Conservation (phyloP, 768 basidiomycete genomes). For the Boletus pseudopeckii region DNA sequence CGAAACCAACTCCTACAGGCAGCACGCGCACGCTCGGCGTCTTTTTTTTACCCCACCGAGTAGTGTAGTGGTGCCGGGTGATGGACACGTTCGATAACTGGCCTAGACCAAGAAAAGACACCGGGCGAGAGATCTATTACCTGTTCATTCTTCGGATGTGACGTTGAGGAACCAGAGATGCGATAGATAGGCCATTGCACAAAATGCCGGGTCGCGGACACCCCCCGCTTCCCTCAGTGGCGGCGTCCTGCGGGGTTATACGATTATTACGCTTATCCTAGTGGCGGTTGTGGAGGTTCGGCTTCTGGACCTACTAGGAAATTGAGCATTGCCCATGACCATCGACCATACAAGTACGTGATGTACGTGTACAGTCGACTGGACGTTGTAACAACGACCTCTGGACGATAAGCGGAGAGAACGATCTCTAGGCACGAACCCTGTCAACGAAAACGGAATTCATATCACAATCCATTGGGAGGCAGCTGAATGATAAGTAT, state of each 20-base stretch:
- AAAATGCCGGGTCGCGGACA: not conserved
- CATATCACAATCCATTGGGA: not conserved
- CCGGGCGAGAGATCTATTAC: too few species aligned
- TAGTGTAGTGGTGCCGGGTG: too few species aligned
- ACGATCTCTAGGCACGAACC: not conserved
- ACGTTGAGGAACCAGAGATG: too few species aligned
- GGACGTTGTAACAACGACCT: not conserved
- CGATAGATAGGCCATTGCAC: not conserved
- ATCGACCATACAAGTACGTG: not conserved
- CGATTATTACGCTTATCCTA: not conserved
- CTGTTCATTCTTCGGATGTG: too few species aligned
- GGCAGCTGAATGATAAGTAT: not conserved
- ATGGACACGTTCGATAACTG: too few species aligned
- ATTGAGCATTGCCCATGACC: not conserved
- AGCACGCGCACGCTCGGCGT: too few species aligned
- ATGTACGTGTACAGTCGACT: slow-evolving; percentile 1
- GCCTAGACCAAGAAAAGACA: too few species aligned
- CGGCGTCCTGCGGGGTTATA: not conserved
- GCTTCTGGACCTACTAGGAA: not conserved
- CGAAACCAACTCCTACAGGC: too few species aligned
- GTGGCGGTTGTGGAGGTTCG: not conserved
- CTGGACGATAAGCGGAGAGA: not conserved
- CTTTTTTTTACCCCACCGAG: too few species aligned
- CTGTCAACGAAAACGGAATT: not conserved
- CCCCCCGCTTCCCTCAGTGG: not conserved